These are phyloP conservation scores for Leccinum rimulosum DNA, from an alignment of 768 basidiomycete species.

Conservation along the genomic window DNA sequence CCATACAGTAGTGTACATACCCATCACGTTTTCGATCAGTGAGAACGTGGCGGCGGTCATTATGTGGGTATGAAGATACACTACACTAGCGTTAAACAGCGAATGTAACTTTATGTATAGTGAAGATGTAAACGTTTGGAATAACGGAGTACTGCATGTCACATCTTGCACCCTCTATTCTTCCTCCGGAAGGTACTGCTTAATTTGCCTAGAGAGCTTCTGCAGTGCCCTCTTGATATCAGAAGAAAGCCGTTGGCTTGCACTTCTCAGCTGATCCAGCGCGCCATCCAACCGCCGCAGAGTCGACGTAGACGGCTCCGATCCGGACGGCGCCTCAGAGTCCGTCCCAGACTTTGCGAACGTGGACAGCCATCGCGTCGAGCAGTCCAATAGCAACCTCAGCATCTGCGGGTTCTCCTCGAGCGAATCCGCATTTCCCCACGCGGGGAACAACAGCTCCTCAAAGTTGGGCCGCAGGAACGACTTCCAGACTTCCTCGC, in stretches of 20 bases:
- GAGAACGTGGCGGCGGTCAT: not conserved
- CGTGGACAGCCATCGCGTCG: constrained; percentile 1
- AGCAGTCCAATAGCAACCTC: not conserved
- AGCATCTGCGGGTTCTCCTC: constrained; percentile 9
- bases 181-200: not conserved
- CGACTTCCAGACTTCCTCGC: not conserved
- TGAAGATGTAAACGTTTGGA: not conserved
- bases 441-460: constrained; percentile 4
- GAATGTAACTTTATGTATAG: not conserved
- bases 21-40: constrained; percentile 17
- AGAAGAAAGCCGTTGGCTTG: not conserved
- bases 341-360: not conserved
- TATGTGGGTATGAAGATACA: not conserved
- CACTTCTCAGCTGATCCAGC: not conserved
- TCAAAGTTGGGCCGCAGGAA: constrained; percentile 3
- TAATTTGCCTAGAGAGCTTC: not conserved
- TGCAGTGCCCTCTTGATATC: constrained; percentile 3
- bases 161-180: too few relatives aligned
- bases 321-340: not conserved
- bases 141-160: not conserved
- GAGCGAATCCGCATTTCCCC: constrained; percentile 3
- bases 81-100: not conserved
- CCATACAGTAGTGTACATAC: constrained; percentile 24
- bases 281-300: not conserved
- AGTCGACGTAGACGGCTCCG: not conserved